These are phyloP conservation scores for Cyclotella choctawhatcheeana DNA, from an alignment of 108 stramenopile genomes.

Conservation along the genomic window DNA sequence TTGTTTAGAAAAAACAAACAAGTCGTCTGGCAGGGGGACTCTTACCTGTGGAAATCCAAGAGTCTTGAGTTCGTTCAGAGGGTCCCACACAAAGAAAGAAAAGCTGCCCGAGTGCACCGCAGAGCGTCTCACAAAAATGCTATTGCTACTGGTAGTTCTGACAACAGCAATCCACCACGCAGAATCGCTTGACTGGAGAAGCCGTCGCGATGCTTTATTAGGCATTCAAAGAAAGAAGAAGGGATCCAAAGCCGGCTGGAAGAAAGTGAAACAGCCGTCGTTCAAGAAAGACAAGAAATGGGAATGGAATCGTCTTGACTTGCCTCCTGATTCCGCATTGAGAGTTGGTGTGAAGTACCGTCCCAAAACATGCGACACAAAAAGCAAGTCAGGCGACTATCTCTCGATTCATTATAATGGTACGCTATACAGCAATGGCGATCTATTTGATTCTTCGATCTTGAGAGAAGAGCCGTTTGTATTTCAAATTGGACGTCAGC, in stretches of 20 bases:
- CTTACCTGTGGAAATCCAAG: no score
- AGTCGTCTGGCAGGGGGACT: no score
- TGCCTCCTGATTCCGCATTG: conserved; percentile 20
- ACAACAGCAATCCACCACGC: neutral
- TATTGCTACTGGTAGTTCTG: conserved; percentile 2
- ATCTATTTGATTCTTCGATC: conserved; percentile 49
- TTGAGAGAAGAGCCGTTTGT: conserved; percentile 41
- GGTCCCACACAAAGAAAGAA: no score
- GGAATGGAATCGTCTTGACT: conserved; percentile 24
- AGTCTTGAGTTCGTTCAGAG: no score
- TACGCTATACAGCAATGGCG: conserved; percentile 44
- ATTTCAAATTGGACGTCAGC: conserved; percentile 36
- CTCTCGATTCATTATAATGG: conserved; percentile 54
- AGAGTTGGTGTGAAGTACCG: conserved; percentile 33
- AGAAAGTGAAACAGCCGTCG: conserved; percentile 12
- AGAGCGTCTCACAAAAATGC: no score
- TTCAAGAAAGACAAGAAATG: conserved; percentile 5
- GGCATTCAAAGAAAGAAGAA: conserved; percentile 16
- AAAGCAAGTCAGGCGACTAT: conserved; percentile 38
- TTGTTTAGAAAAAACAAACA: no score
- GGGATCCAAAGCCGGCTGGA: conserved; percentile 31
- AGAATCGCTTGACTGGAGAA: conserved; percentile 10
- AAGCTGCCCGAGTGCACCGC: no score
- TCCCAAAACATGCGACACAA: conserved; percentile 21
- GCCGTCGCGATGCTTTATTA: conserved; percentile 1